phyloP scores from a whole-genome alignment of 2,329 filamentous ascomycete species.

The Raffaelea ambrosiae region DNA sequence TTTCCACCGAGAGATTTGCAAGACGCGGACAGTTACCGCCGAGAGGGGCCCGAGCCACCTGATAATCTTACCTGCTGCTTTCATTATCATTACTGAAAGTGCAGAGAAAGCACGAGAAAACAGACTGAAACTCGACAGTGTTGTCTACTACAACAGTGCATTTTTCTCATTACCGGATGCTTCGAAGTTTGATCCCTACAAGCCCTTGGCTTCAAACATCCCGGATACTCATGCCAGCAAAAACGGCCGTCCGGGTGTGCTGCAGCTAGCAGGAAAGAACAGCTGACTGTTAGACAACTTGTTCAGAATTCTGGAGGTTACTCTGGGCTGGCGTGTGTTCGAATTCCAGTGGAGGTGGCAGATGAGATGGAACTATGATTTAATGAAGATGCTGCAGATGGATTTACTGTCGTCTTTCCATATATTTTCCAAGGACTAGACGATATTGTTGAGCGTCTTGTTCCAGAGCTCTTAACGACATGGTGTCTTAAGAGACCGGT shows the following conservation, averaged over 20 bases:
- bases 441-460: slow-evolving; percentile 54
- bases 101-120: slow-evolving; percentile 14
- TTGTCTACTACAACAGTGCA: slow-evolving; percentile 30
- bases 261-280: slow-evolving; percentile 28
- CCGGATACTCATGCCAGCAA: slow-evolving; percentile 48
- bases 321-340: slow-evolving; percentile 34
- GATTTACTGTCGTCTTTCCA: slow-evolving; percentile 54
- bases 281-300: slow-evolving; percentile 34
- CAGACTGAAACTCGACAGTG: slow-evolving; percentile 37
- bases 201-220: slow-evolving; percentile 34
- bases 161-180: slow-evolving; percentile 16
- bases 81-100: slow-evolving; percentile 10
- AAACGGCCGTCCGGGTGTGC: slow-evolving; percentile 28
- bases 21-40: slow-evolving; percentile 3
- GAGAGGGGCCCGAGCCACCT: slow-evolving; percentile 11
- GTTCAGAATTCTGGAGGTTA: slow-evolving; percentile 35
- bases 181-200: slow-evolving; percentile 13
- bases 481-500: slow-evolving; percentile 42
- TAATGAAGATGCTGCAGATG: slow-evolving; percentile 59
- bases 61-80: slow-evolving; percentile 13
- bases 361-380: slow-evolving; percentile 62
- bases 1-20: slow-evolving; percentile 10
- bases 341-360: slow-evolving; percentile 56
- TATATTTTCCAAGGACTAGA: slow-evolving; percentile 49
- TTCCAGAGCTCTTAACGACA: slow-evolving; percentile 53